Evolutionary conservation across 805 yeast genomes (phyloP).

Genomic region (Priceomyces carsonii): DNA sequence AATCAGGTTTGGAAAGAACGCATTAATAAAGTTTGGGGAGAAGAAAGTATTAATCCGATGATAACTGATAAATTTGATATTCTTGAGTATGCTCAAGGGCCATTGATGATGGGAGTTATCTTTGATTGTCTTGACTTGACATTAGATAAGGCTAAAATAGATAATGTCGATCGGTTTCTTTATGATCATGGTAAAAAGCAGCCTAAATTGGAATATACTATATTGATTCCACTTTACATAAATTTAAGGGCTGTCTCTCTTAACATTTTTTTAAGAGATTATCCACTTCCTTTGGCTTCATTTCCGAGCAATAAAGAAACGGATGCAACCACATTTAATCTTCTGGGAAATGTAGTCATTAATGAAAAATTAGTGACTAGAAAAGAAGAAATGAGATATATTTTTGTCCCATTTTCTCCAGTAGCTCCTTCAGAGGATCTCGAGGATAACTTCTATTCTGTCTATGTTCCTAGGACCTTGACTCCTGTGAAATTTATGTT

Average conservation of each 20-base stretch:
- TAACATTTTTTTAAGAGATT: slow-evolving; percentile 52
- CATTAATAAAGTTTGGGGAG: slow-evolving; percentile 32
- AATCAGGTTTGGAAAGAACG: slow-evolving; percentile 26
- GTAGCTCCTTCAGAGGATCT: slow-evolving; percentile 37
- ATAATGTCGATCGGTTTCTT: slow-evolving; percentile 39
- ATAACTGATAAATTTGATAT: slow-evolving; percentile 36
- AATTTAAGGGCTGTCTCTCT: slow-evolving; percentile 45
- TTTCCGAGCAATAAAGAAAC: slow-evolving; percentile 40
- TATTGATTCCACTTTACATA: slow-evolving; percentile 51
- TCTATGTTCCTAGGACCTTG: slow-evolving; percentile 59
- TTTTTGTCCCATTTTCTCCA: slow-evolving; percentile 61
- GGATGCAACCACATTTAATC: slow-evolving; percentile 24
- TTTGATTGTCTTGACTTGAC: slow-evolving; percentile 31
- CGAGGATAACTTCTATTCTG: slow-evolving; percentile 55
- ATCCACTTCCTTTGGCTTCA: slow-evolving; percentile 56
- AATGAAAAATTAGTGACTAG: slow-evolving; percentile 54
- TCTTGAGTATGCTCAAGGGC: slow-evolving; percentile 34
- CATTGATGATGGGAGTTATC: slow-evolving; percentile 29
- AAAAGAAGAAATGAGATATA: slow-evolving; percentile 45
- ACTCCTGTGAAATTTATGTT: slow-evolving; percentile 60
- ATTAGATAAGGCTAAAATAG: slow-evolving; percentile 26
- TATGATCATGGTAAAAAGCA: slow-evolving; percentile 44
- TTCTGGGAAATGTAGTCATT: slow-evolving; percentile 51
- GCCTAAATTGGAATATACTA: slow-evolving; percentile 56
- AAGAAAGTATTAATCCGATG: slow-evolving; percentile 28